phyloP scores from a whole-genome alignment of 805 yeast genomes.

The Candida ulmi region DNA sequence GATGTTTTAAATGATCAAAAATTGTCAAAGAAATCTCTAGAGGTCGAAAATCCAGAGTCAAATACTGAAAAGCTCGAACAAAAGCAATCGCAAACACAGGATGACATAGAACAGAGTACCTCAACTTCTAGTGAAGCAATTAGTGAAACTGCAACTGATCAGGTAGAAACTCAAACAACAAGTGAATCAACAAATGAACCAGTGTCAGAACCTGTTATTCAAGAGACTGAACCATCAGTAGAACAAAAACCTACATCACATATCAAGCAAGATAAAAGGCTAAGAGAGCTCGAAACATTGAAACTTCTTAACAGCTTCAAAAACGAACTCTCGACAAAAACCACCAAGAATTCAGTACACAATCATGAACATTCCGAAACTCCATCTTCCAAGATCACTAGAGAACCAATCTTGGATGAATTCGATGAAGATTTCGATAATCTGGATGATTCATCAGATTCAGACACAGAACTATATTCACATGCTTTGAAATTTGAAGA shows the following conservation, averaged over 20 bases:
- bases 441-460: conserved; percentile 15
- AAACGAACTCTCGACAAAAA: conserved; percentile 21
- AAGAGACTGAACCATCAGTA: no score
- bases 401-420: background rate
- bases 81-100: no score
- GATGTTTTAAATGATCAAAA: conserved; percentile 28
- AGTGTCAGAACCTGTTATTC: no score
- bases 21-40: conserved; percentile 6
- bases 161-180: background rate
- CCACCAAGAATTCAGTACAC: conserved; percentile 1
- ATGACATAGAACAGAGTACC: no score
- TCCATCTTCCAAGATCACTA: background rate
- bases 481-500: conserved; percentile 17
- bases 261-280: background rate
- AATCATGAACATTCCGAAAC: background rate
- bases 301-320: conserved; percentile 10
- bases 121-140: no score
- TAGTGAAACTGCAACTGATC: no score
- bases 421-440: conserved; percentile 19
- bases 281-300: conserved; percentile 25
- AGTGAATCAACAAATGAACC: no score
- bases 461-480: conserved; percentile 12
- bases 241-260: no score
- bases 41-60: background rate
- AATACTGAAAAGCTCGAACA: no score